A percentile compares a stretch with the other conserved stretches of the same genome.
These are phyloP conservation scores for Curvularia eragrostidis DNA, from an alignment of 2,329 filamentous ascomycete genomes.

Conservation along the genomic window DNA sequence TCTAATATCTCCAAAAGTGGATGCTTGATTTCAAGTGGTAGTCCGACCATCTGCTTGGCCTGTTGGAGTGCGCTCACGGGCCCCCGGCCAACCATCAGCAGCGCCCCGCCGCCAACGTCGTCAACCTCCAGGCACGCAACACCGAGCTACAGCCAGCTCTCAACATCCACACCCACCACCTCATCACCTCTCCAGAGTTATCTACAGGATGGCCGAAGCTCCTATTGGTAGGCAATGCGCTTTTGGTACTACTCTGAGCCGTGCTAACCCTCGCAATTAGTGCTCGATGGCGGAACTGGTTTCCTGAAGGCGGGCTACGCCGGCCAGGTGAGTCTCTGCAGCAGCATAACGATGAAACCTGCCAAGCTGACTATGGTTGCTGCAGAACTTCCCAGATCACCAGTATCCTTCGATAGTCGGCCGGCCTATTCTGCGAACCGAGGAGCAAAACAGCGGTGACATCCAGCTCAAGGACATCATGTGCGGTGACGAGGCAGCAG, in stretches of 20 bases:
- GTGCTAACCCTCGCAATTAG: constrained; percentile 59
- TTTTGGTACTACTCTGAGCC: constrained; percentile 12
- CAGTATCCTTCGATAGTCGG: constrained; percentile 98
- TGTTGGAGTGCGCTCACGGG: constrained; percentile 31
- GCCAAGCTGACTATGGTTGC: constrained; percentile 15
- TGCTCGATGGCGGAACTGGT: constrained; percentile 99
- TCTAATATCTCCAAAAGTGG: background rate
- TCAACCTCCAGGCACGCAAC: constrained; percentile 30
- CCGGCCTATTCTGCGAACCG: constrained; percentile 93
- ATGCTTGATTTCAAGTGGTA: constrained; percentile 7
- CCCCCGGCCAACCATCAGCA: constrained; percentile 26
- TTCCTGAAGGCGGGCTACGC: constrained; percentile 99
- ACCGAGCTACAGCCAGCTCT: constrained; percentile 22
- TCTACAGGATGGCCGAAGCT: constrained; percentile 55
- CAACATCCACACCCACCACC: constrained; percentile 15
- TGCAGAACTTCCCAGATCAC: constrained; percentile 95
- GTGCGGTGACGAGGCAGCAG: constrained; percentile 98
- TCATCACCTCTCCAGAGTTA: constrained; percentile 24
- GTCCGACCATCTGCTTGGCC: constrained; percentile 21
- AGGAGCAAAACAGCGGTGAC: constrained; percentile 78
- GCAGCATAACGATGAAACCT: background rate
- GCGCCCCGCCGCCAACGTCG: constrained; percentile 38
- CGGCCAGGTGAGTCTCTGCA: constrained; percentile 67
- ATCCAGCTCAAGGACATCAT: constrained; percentile 95
- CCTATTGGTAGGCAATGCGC: constrained; percentile 54